A percentile compares a stretch with the other conserved stretches of the same genome.
These are phyloP conservation scores for Backusella psychrophila DNA, from an alignment of 192 early-diverging fungal genomes.

Conservation along the genomic window DNA sequence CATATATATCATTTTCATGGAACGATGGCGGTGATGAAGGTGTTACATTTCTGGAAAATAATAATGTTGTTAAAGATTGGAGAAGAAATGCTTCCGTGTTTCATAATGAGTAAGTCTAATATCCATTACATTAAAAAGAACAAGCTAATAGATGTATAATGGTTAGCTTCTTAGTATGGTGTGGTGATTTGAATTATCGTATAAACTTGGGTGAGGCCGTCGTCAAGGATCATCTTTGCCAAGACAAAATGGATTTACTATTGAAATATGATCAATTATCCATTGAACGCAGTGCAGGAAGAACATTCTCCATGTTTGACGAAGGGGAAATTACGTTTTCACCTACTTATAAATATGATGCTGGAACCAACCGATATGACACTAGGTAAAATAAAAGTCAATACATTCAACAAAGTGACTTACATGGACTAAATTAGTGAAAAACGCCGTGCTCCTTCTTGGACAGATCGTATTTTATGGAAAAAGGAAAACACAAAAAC, in stretches of 20 bases:
- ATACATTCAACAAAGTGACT: background rate
- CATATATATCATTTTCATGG: conserved; percentile 27
- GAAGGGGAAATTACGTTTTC: conserved; percentile 76
- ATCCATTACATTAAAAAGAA: background rate
- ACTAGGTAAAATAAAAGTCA: conserved; percentile 46
- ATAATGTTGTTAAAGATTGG: conserved; percentile 11
- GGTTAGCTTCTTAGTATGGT: conserved; percentile 76
- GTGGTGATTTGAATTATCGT: conserved; percentile 97
- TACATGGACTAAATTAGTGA: conserved; percentile 39
- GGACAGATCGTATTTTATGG: conserved; percentile 95
- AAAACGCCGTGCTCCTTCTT: conserved; percentile 83
- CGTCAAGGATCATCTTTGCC: conserved; percentile 51
- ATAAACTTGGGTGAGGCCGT: conserved; percentile 62
- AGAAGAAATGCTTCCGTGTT: conserved; percentile 51
- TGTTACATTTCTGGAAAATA: conserved; percentile 19
- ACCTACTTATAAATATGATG: conserved; percentile 93
- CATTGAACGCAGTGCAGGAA: conserved; percentile 57
- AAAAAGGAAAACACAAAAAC: conserved; percentile 36
- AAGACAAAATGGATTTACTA: conserved; percentile 59
- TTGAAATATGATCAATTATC: conserved; percentile 83
- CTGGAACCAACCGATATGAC: conserved; percentile 81
- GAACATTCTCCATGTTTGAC: conserved; percentile 81
- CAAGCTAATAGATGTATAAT: conserved; percentile 22
- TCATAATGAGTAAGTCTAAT: conserved; percentile 61
- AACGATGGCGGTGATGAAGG: conserved; percentile 37